Conservation (phyloP, 495 filamentous ascomycete species). For the Halenospora varia region DNA sequence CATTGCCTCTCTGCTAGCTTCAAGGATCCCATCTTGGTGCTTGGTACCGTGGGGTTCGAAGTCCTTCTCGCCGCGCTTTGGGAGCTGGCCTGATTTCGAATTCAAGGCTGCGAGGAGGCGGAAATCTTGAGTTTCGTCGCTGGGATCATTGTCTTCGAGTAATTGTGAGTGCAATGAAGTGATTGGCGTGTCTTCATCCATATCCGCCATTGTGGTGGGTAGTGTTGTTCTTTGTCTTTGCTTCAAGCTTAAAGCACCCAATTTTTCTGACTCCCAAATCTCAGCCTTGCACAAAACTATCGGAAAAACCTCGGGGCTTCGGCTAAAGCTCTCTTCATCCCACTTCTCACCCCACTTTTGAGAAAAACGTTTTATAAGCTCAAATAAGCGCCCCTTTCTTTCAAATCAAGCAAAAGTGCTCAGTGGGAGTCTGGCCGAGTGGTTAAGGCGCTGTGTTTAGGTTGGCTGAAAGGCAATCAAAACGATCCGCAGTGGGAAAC, state of each 20-base stretch:
- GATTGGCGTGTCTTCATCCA: conserved; percentile 42
- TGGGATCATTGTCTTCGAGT: conserved; percentile 58
- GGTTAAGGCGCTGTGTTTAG: conserved; percentile 52
- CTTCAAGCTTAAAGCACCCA: not conserved
- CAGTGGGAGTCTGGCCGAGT: conserved; percentile 38
- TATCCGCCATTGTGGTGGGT: conserved; percentile 39
- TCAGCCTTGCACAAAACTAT: conserved; percentile 13
- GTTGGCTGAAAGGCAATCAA: conserved; percentile 22
- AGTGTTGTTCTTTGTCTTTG: not conserved
- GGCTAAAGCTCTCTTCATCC: not conserved
- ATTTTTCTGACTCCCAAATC: not conserved
- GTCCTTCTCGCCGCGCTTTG: conserved; percentile 88
- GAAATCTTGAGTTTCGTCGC: conserved; percentile 80
- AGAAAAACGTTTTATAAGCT: not conserved
- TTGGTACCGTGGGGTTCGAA: conserved; percentile 89
- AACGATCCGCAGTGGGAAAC: conserved; percentile 31
- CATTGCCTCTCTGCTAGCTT: conserved; percentile 83
- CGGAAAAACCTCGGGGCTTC: not conserved
- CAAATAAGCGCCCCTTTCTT: not conserved
- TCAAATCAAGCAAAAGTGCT: not conserved
- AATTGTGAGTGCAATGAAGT: conserved; percentile 19
- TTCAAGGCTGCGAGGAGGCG: conserved; percentile 61
- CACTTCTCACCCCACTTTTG: not conserved
- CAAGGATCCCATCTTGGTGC: conserved; percentile 70
- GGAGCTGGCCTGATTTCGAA: conserved; percentile 38